Percentiles rank a stretch among this genome's conserved stretches.
phyloP scores from a whole-genome alignment of 768 basidiomycete genomes.

The Tylopilus subfusipes region DNA sequence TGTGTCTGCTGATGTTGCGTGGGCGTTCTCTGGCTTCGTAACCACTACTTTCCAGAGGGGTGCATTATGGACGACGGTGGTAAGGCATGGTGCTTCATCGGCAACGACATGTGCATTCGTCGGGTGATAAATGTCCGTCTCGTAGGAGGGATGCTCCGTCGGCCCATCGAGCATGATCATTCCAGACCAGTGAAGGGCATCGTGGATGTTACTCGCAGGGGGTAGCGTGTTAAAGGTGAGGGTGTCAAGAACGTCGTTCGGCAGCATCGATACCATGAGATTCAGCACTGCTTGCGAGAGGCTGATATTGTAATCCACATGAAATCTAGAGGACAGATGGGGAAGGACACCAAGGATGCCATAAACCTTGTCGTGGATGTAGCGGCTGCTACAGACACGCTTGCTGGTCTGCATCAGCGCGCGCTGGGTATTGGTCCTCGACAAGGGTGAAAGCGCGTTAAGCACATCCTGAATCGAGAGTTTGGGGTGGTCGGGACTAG shows the following conservation, averaged over 20 bases:
- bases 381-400: not conserved
- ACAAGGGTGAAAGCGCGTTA: constrained; percentile 8
- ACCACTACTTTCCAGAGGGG: constrained; percentile 5
- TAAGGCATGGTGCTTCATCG: not conserved
- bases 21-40: not conserved
- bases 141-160: constrained; percentile 11
- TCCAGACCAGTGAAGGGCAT: constrained; percentile 6
- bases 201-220: not conserved
- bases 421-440: constrained; percentile 3
- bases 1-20: not conserved
- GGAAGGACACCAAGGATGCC: constrained; percentile 8
- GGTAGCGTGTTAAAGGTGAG: constrained; percentile 10
- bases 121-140: constrained; percentile 3
- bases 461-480: constrained; percentile 8
- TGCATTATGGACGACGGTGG: not conserved
- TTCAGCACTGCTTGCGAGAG: not conserved
- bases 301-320: not conserved
- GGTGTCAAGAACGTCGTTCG: constrained; percentile 9
- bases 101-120: not conserved
- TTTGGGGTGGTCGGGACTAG: not conserved
- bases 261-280: constrained; percentile 7
- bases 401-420: constrained; percentile 9
- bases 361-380: constrained; percentile 7
- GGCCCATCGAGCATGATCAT: constrained; percentile 4
- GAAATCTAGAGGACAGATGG: not conserved